Base-by-base conservation (phyloP, 1,139 yeast genomes). In the Saccharomyces hybrid region DNA sequence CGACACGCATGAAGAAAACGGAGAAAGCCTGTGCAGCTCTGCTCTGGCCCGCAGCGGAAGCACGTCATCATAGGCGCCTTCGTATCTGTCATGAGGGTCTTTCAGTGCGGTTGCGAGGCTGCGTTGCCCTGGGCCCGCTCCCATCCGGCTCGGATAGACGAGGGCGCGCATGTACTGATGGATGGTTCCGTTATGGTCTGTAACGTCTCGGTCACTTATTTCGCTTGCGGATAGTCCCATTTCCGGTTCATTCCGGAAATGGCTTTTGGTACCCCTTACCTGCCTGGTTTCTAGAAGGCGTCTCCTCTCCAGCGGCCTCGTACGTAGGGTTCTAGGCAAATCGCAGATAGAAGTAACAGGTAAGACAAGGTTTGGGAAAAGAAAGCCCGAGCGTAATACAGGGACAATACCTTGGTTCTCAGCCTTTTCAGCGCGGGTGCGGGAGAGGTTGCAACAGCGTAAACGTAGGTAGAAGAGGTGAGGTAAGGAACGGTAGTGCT, bases 381-480 rank as follows among this genome's bases (percentile, higher is more conserved):
- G 50, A 29, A 47, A 28, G 5, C 9, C 32, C 29, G 48, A 46
- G 23, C 48, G 48, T 46, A 26, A 34, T 31, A 32, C 11, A 5
- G 46, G 50, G 27, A 41, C 50, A 41, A 32, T 34, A 16, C 38
- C 26, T 8, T 19, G n/a, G 26, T 26, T 5, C 25, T 26, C 41
- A 48, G 41, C 41, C 42, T 14, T 48, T 48, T 27, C 50, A 41
- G 41, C 27, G 50, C 44, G 44, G 44, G 25, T 16, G n/a, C 8
- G 6, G 5, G 9, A 19, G 8, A 38, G 44, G 13, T 38, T 38
- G 44, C 44, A 38, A 38, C 44, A 38, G 13, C 23, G 13, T 9
- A 11, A 19, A 38, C 5, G 25, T 3, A 32, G n/a, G 16, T 5
- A 2, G 19, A 25, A 19, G 19, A 19, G 19, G 41, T 34, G 9